Base-by-base conservation (phyloP, 1,284 basidiomycete genomes). In the Austropuccinia psidii region DNA sequence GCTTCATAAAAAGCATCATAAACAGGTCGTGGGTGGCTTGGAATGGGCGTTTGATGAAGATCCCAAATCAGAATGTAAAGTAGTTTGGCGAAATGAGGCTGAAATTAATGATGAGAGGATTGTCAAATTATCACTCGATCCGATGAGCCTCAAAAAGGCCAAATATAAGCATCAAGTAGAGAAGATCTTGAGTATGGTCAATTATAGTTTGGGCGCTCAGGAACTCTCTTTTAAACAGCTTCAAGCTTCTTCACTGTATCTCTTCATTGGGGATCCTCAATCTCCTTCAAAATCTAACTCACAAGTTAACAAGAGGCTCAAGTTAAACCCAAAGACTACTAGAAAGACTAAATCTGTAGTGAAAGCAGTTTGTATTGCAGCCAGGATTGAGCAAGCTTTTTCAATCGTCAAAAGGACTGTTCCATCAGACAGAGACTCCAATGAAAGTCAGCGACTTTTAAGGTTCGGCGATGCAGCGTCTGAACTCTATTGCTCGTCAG, bases 401-500 rank as follows among this genome's bases (percentile, higher is more conserved):
- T 37, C 15, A 33, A 60, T 70, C 33, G 24, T 70, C 5, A 17
- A 57, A 19, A 33, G 54, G 4, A 5, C n/a, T 1, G 43, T 43
- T 31, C 24, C 27, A 60, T 2, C 11, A 3, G 33, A 60, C 17
- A 52, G 24, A 52, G 24, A 24, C 17, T 29, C 4, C 4, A 7
- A 21, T 7, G 27, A 41, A 19, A 24, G 33, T 31, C 4, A 4
- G 24, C 50, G 27, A 8, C 66, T 78, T 37, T 45, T 78, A 21
- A 54, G 76, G 19, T 78, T 78, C n/a, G 80, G 81, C 1, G 80
- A 81, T 29, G 78, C 78, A 47, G 79, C 79, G 9, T 80, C 80
- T 33, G 81, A 81, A 7, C 78, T 83, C 4, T 78, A 81, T 21
- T 83, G 83, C 81, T 81, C 81, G 82, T 83, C 55, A 78, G 82